Conservation (phyloP, 495 filamentous ascomycete species). For the Cairneyella variabilis region DNA sequence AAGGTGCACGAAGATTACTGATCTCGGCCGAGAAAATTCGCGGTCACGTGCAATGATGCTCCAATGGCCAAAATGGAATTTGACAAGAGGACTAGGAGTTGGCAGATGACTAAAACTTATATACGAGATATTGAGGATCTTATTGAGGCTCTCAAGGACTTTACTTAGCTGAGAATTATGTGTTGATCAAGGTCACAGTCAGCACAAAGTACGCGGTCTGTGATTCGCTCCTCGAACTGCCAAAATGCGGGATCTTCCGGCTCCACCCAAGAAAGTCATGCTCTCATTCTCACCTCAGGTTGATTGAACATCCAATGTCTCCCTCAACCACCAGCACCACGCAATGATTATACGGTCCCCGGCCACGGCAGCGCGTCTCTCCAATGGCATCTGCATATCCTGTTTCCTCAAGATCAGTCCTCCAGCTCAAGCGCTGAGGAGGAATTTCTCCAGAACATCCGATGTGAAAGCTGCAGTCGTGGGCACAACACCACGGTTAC, state of each 20-base stretch:
- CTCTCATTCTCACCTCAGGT: neutral
- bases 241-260: neutral
- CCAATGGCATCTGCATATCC: slow-evolving; percentile 23
- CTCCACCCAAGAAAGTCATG: too few species aligned
- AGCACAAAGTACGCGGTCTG: neutral
- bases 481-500: slow-evolving; percentile 10
- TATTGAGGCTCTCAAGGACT: too few species aligned
- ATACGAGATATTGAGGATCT: too few species aligned
- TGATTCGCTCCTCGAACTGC: neutral
- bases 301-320: slow-evolving; percentile 14
- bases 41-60: too few species aligned
- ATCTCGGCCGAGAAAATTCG: too few species aligned
- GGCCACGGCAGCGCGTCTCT: slow-evolving; percentile 14
- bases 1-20: too few species aligned
- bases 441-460: slow-evolving; percentile 19
- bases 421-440: slow-evolving; percentile 1
- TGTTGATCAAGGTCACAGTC: too few species aligned
- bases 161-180: too few species aligned
- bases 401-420: slow-evolving; percentile 10
- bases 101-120: too few species aligned
- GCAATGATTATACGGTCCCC: slow-evolving; percentile 29
- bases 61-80: too few species aligned
- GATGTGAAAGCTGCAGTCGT: slow-evolving; percentile 11
- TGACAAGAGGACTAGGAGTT: too few species aligned
- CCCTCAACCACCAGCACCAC: slow-evolving; percentile 3